Evolutionary conservation across 305 asterid genomes (phyloP), one percentile per base, ranked within the genome.

Genomic region (Galium porrigens): DNA sequence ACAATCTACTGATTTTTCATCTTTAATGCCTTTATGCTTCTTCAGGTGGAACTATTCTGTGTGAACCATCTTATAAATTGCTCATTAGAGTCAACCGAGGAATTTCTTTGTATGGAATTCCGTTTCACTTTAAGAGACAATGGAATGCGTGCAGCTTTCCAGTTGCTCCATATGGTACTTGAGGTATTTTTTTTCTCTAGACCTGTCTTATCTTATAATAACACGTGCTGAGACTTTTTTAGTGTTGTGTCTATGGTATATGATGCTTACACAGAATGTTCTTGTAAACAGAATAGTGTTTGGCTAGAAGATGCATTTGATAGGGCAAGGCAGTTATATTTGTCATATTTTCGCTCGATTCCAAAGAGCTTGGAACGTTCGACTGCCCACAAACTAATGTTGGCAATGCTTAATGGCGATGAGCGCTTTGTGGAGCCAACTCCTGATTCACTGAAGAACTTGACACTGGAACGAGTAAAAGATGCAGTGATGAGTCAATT

Each of bases 101-200:
- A 94, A 82, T 94, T 89, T 78, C 87, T 94, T 73, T 87, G 96
- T 85, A 94, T 89, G 95, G 99, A 94, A 77, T 89, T 94, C 61
- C 94, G 96, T 56, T 94, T 94, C 77, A 89, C 96, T 61, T 77
- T 94, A 75, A 88, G 96, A 78, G 97, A 89, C 74, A 72, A 83
- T 77, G 99, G 97, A 48, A 94, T 94, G 99, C 86, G 86, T 70
- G 99, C 97, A 67, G 99, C 99, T 77, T 94, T 94, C 77, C 97
- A 94, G 84, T 83, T 94, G 69, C 99, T 94, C 76, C 99, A 94
- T 79, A 94, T 89, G 99, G 97, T 94, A 27, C 99, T 94, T 67
- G 90, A 94, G 99, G 99, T 94, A 84, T 77, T 63, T 27, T 17
- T 27, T 17, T 49, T 64, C 15, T 36, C 25, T 30, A 0, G 6